Percentiles rank a stretch among this genome's conserved stretches.
Conservation (phyloP, 202 grass and related monocot species). For the Hordeum pubiflorum region DNA sequence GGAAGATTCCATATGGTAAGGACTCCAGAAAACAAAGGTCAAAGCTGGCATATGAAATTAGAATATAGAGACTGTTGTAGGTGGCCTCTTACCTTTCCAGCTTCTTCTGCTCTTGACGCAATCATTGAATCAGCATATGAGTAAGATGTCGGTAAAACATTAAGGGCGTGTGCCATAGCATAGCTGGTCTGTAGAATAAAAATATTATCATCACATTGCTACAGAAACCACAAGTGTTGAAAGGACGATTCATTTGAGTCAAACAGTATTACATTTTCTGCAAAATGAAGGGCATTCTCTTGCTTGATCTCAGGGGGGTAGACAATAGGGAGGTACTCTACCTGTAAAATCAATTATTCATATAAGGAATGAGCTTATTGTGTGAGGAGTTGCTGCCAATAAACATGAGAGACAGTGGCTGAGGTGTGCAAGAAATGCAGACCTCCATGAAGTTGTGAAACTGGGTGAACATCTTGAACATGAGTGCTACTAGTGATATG, state of each 20-base stretch:
- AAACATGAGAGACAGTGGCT: not conserved
- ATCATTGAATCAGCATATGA: constrained; percentile 88
- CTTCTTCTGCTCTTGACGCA: constrained; percentile 52
- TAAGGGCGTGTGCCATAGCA: constrained; percentile 73
- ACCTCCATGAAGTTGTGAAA: constrained; percentile 99
- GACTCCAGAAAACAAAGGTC: not conserved
- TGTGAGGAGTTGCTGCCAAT: not conserved
- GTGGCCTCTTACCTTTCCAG: constrained; percentile 59
- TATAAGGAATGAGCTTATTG: not conserved
- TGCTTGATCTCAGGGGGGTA: constrained; percentile 86
- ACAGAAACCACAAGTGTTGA: not conserved
- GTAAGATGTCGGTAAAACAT: constrained; percentile 73
- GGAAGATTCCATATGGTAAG: not conserved
- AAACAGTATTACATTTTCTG: constrained; percentile 52
- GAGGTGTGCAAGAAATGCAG: constrained; percentile 15
- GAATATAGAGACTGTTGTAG: not conserved
- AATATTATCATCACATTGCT: not conserved
- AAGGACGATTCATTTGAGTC: not conserved
- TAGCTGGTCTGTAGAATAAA: constrained; percentile 57
- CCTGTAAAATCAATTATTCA: constrained; percentile 35
- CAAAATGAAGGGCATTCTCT: constrained; percentile 61
- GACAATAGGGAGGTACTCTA: constrained; percentile 89
- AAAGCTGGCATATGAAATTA: not conserved
- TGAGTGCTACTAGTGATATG: constrained; percentile 68
- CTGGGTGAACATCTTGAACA: constrained; percentile 99